Evolutionary conservation across 371 early-diverging fungal species (phyloP).

Genomic region (Mortierella sp.): DNA sequence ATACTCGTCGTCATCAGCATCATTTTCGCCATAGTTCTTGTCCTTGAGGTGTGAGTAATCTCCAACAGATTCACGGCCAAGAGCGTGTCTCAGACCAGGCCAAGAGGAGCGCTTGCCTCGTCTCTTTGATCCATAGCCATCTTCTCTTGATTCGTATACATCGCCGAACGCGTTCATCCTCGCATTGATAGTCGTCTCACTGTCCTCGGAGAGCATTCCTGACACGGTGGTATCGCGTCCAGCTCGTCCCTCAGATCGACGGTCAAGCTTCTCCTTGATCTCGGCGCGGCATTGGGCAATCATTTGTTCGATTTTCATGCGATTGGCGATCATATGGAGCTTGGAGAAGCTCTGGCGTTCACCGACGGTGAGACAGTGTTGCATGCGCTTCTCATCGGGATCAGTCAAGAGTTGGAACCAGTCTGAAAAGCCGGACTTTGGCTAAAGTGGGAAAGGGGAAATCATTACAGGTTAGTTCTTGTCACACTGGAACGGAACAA

Average conservation of each 20-base stretch:
- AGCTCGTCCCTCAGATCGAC: slow-evolving; percentile 18
- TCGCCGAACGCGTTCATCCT: slow-evolving; percentile 37
- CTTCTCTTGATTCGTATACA: neutral
- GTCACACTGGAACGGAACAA: no score
- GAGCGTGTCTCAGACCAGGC: slow-evolving; percentile 36
- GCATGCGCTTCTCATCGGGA: slow-evolving; percentile 72
- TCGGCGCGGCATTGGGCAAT: slow-evolving; percentile 59
- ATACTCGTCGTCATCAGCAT: slow-evolving; percentile 1
- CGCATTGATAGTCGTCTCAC: slow-evolving; percentile 41
- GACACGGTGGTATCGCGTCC: slow-evolving; percentile 2
- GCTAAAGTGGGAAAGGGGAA: slow-evolving; percentile 57
- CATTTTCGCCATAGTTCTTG: neutral
- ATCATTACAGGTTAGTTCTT: no score
- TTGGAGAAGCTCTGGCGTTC: slow-evolving; percentile 81
- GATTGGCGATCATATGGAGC: slow-evolving; percentile 81
- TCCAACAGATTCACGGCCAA: slow-evolving; percentile 34
- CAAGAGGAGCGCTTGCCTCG: slow-evolving; percentile 27
- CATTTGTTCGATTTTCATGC: slow-evolving; percentile 80
- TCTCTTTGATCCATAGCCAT: slow-evolving; percentile 3
- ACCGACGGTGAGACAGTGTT: slow-evolving; percentile 69
- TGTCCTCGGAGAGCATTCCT: slow-evolving; percentile 41
- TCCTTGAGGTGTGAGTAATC: slow-evolving; percentile 16
- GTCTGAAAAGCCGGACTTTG: slow-evolving; percentile 71
- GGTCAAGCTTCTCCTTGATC: slow-evolving; percentile 43
- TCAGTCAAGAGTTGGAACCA: slow-evolving; percentile 77